Conservation (phyloP, 1,284 basidiomycete species). For the Cutaneotrichosporon sp. region DNA sequence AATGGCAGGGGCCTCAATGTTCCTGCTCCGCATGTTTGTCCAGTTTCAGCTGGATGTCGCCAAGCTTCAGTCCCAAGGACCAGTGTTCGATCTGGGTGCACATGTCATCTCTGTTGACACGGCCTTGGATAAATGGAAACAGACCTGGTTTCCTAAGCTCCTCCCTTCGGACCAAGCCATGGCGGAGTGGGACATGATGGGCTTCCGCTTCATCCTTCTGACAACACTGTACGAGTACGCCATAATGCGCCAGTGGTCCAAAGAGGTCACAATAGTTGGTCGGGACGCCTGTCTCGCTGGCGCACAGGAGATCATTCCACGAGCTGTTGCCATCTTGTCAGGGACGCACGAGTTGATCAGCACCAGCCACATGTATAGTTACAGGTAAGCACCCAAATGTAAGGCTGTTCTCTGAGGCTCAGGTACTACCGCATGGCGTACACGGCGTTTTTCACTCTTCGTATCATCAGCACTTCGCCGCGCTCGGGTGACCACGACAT, state of each 20-base stretch:
- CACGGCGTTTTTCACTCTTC: constrained; percentile 14
- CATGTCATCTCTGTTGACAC: constrained; percentile 8
- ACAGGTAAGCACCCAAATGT: background rate
- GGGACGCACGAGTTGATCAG: background rate
- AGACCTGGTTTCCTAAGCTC: background rate
- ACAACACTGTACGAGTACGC: constrained; percentile 18
- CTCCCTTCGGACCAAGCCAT: constrained; percentile 9
- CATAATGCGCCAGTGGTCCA: background rate
- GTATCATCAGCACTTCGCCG: constrained; percentile 16
- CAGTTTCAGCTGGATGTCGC: background rate
- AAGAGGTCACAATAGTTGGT: background rate
- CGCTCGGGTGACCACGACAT: constrained; percentile 12
- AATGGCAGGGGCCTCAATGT: background rate
- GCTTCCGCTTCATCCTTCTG: constrained; percentile 15
- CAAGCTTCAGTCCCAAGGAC: background rate
- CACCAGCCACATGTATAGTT: background rate
- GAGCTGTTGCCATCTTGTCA: constrained; percentile 12
- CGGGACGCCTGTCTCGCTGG: constrained; percentile 15
- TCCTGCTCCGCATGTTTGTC: background rate
- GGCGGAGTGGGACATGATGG: constrained; percentile 12
- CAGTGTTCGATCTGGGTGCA: background rate
- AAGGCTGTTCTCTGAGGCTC: background rate
- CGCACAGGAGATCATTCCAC: constrained; percentile 14
- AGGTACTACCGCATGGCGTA: constrained; percentile 21
- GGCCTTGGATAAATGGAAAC: constrained; percentile 7